Conservation (phyloP, 345 rosid genomes). For the Pugionium cornutum region DNA sequence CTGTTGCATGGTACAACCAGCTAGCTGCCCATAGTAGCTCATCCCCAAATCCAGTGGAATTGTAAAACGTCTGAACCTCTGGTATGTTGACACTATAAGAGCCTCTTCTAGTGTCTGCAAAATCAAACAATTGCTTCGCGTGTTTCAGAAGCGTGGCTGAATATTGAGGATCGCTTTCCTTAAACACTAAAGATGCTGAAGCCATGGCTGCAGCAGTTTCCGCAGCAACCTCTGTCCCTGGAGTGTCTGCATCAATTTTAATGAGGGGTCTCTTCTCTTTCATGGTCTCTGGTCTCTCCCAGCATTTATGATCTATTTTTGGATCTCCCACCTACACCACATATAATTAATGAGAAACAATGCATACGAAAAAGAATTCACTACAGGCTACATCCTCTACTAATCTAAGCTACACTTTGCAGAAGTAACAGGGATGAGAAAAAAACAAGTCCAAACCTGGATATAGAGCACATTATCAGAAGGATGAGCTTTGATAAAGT, state of each 20-base stretch:
- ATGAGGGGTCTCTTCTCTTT: constrained; percentile 71
- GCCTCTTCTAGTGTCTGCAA: constrained; percentile 69
- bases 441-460: constrained; percentile 53
- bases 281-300: constrained; percentile 96
- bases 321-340: constrained; percentile 86
- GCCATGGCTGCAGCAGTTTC: constrained; percentile 99
- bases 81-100: constrained; percentile 74
- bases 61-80: constrained; percentile 63
- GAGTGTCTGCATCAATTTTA: constrained; percentile 61
- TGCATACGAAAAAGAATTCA: background rate
- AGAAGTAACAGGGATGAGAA: too few species aligned
- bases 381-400: background rate
- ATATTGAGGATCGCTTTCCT: constrained; percentile 55
- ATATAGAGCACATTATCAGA: constrained; percentile 66
- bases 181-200: constrained; percentile 89
- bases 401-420: too few species aligned
- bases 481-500: constrained; percentile 75
- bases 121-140: constrained; percentile 76
- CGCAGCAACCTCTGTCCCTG: constrained; percentile 95
- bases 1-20: constrained; percentile 94
- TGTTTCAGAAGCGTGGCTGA: constrained; percentile 78
- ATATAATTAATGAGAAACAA: constrained; percentile 16
- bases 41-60: constrained; percentile 87
- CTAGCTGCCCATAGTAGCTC: constrained; percentile 96
- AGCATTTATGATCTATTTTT: constrained; percentile 66